Evolutionary conservation across 2,329 filamentous ascomycete genomes (phyloP).

Genomic region (Ascochyta clinopodiicola): DNA sequence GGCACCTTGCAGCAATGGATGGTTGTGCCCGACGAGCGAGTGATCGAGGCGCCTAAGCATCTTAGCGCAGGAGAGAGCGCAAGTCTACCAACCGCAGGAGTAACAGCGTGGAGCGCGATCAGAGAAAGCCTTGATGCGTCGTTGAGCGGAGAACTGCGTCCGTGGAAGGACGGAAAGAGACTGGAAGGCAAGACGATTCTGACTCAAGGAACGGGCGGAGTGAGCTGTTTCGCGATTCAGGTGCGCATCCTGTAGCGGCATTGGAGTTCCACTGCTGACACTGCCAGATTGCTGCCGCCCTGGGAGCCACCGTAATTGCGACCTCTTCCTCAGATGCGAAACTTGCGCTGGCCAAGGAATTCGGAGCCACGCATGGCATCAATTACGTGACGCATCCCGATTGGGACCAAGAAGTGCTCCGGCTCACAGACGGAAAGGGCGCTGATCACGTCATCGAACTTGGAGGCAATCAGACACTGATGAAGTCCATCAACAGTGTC

Average conservation of each 20-base stretch:
- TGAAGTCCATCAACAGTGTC: conserved; percentile 55
- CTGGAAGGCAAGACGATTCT: conserved; percentile 55
- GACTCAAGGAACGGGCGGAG: conserved; percentile 64
- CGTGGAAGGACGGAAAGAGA: conserved; percentile 12
- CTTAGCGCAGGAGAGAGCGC: conserved; percentile 40
- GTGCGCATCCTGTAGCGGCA: not conserved
- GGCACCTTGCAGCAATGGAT: conserved; percentile 27
- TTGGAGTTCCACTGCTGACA: not conserved
- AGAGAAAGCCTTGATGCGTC: conserved; percentile 8
- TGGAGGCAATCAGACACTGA: conserved; percentile 51
- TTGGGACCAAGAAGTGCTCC: conserved; percentile 62
- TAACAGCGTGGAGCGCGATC: conserved; percentile 31
- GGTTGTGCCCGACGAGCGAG: conserved; percentile 25
- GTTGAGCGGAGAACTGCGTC: conserved; percentile 5
- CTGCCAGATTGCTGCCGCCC: conserved; percentile 28
- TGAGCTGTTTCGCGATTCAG: conserved; percentile 41
- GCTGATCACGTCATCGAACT: conserved; percentile 57
- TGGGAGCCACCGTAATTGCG: conserved; percentile 59
- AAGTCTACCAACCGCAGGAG: conserved; percentile 28
- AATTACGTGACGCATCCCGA: conserved; percentile 64
- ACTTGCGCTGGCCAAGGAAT: conserved; percentile 52
- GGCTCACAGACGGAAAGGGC: conserved; percentile 49
- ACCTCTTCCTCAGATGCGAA: conserved; percentile 64
- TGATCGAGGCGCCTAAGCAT: conserved; percentile 27
- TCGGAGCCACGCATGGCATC: conserved; percentile 55